Percentiles rank a stretch among this genome's conserved stretches.
phyloP scores from a whole-genome alignment of 2,329 filamentous ascomycete genomes.

The Nigrospora sphaerica region DNA sequence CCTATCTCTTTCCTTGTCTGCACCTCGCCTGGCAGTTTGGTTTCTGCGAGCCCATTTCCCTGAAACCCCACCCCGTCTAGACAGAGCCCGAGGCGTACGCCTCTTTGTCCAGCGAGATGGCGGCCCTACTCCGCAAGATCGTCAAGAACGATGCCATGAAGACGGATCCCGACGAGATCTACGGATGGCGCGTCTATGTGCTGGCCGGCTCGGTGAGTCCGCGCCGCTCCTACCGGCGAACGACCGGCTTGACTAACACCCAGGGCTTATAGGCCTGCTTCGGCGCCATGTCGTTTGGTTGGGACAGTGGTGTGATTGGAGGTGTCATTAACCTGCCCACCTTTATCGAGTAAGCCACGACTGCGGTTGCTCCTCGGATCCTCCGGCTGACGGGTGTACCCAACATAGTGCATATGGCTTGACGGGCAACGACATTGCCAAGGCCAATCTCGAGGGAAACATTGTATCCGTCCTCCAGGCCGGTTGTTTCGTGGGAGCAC shows the following conservation, averaged over 20 bases:
- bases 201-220: slow-evolving; percentile 48
- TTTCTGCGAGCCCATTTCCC: no score
- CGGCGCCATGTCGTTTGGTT: slow-evolving; percentile 52
- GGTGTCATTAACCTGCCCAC: slow-evolving; percentile 54
- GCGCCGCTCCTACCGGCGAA: slow-evolving; percentile 2
- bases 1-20: no score
- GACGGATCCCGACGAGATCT: slow-evolving; percentile 59
- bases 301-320: slow-evolving; percentile 58
- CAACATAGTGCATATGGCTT: slow-evolving; percentile 44
- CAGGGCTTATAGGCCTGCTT: slow-evolving; percentile 29
- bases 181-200: slow-evolving; percentile 62
- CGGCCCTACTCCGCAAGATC: slow-evolving; percentile 29
- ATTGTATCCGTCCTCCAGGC: slow-evolving; percentile 53
- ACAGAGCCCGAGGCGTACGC: neutral
- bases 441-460: slow-evolving; percentile 53
- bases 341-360: slow-evolving; percentile 41
- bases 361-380: neutral
- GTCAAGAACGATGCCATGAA: slow-evolving; percentile 56
- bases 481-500: slow-evolving; percentile 31
- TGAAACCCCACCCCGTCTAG: neutral
- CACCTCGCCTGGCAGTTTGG: no score
- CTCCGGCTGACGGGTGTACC: slow-evolving; percentile 8
- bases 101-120: neutral
- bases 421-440: slow-evolving; percentile 17
- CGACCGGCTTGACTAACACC: slow-evolving; percentile 6